phyloP scores from a whole-genome alignment of 768 basidiomycete species.

The Leccinum broughii region DNA sequence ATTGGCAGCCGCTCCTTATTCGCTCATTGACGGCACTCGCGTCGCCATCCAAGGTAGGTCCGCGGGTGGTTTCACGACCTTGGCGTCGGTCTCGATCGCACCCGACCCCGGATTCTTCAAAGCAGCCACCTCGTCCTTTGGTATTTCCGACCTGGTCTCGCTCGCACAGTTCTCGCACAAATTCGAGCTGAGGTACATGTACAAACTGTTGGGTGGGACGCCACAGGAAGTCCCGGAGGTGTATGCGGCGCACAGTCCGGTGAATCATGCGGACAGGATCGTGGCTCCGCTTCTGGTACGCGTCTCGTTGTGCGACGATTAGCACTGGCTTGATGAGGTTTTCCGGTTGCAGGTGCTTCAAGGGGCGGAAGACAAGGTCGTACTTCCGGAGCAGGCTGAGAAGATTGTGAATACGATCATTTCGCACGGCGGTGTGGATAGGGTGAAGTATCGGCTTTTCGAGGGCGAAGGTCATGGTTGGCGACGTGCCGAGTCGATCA shows the following conservation, averaged over 20 bases:
- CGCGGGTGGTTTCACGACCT: constrained; percentile 71
- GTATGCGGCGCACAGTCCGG: constrained; percentile 60
- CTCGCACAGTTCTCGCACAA: constrained; percentile 71
- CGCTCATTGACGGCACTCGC: constrained; percentile 62
- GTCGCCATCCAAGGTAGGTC: constrained; percentile 71
- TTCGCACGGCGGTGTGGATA: too few species aligned
- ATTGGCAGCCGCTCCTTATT: constrained; percentile 46
- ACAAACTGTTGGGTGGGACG: constrained; percentile 64
- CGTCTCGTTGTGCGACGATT: not conserved
- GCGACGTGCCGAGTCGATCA: constrained; percentile 37
- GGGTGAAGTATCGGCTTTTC: constrained; percentile 37
- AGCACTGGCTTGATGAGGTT: not conserved
- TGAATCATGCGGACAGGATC: constrained; percentile 63
- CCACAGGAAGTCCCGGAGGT: constrained; percentile 52
- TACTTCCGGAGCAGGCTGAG: constrained; percentile 57
- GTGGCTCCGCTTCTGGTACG: constrained; percentile 61
- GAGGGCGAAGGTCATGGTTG: constrained; percentile 48
- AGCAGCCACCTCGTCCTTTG: constrained; percentile 65
- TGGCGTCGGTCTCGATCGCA: constrained; percentile 47
- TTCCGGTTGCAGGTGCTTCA: constrained; percentile 57
- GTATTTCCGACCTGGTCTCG: constrained; percentile 61
- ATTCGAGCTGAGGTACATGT: constrained; percentile 60
- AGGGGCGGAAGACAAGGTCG: constrained; percentile 61
- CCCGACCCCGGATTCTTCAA: constrained; percentile 48
- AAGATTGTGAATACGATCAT: too few species aligned